These are phyloP conservation scores for Anethum foeniculum DNA, from an alignment of 140 eudicot genomes.

Conservation along the genomic window DNA sequence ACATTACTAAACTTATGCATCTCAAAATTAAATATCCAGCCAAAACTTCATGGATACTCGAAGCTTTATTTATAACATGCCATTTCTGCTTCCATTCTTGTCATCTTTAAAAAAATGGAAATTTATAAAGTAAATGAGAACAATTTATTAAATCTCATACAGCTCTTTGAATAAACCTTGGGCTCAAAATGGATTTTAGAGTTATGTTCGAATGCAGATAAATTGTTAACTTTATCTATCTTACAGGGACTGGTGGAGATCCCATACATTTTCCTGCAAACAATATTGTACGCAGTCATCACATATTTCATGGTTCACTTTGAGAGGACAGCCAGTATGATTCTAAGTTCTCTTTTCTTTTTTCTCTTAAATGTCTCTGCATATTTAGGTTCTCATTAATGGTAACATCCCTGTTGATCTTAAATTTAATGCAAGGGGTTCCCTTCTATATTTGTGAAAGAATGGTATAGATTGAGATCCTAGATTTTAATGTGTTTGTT, in stretches of 20 bases:
- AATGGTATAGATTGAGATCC: background rate
- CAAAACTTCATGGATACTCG: background rate
- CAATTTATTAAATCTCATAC: background rate
- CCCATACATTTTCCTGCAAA: conserved; percentile 66
- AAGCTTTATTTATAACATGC: background rate
- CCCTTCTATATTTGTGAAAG: too few relatives aligned
- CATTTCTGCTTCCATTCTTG: background rate
- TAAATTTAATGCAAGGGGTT: too few relatives aligned
- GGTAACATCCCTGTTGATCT: too few relatives aligned
- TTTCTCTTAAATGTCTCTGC: background rate
- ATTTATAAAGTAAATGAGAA: background rate
- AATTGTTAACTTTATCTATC: conserved; percentile 6
- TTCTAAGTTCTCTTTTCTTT: conserved; percentile 13
- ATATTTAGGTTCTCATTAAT: background rate
- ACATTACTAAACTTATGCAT: background rate
- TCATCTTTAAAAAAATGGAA: background rate
- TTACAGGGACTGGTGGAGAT: conserved; percentile 90
- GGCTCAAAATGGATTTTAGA: background rate
- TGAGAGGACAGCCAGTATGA: conserved; percentile 57
- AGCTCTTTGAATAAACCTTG: background rate
- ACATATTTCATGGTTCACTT: conserved; percentile 84
- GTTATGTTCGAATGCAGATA: background rate
- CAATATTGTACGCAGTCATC: conserved; percentile 60
- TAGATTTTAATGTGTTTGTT: background rate
- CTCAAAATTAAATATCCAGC: background rate